These are phyloP conservation scores for Litchi chinensis DNA, from an alignment of 345 rosid genomes.

Conservation along the genomic window DNA sequence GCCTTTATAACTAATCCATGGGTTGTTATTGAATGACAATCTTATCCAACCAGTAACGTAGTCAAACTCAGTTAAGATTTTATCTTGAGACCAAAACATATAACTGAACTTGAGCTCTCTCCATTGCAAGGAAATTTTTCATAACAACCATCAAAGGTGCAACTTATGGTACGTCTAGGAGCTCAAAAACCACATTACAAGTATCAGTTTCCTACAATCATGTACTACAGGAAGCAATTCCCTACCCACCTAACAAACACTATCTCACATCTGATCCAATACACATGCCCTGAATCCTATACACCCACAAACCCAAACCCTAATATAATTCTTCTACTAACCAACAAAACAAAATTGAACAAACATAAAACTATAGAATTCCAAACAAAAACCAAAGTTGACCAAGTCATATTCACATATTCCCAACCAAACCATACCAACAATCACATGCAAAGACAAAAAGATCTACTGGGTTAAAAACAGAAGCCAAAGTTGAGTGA, in stretches of 20 bases:
- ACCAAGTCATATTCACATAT: not conserved
- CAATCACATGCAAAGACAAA: not conserved
- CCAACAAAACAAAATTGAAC: not conserved
- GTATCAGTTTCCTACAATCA: not conserved
- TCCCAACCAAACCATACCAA: not conserved
- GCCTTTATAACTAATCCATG: no score
- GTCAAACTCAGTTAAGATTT: no score
- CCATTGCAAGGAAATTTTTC: not conserved
- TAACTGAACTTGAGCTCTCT: not conserved
- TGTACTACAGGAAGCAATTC: not conserved
- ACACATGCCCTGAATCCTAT: not conserved
- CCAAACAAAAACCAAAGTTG: not conserved
- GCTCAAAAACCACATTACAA: not conserved
- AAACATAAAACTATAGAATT: not conserved
- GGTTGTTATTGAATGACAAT: no score
- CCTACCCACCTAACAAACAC: not conserved
- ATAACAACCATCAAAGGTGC: not conserved
- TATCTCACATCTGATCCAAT: conserved; percentile 8
- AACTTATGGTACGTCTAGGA: not conserved
- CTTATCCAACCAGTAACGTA: no score
- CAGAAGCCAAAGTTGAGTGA: not conserved
- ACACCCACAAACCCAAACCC: not conserved
- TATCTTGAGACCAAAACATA: not conserved
- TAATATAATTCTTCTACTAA: not conserved
- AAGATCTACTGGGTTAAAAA: not conserved